phyloP scores from a whole-genome alignment of 345 rosid species.

The Syzygium oleosum region DNA sequence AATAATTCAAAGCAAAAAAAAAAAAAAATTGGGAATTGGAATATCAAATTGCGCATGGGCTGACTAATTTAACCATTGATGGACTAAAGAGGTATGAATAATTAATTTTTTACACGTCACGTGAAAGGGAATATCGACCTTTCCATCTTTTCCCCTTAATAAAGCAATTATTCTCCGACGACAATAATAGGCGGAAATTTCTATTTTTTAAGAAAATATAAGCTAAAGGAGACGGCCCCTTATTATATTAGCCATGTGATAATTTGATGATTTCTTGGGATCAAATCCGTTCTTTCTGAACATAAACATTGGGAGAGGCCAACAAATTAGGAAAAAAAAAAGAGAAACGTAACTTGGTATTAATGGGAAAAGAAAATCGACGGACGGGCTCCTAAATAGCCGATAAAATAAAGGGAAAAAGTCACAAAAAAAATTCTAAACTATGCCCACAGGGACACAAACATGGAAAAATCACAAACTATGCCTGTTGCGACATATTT shows the following conservation, averaged over 20 bases:
- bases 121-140: not conserved
- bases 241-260: not conserved
- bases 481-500: no score
- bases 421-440: no score
- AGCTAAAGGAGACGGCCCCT: not conserved
- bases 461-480: no score
- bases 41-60: not conserved
- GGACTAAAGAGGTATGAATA: not conserved
- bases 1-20: not conserved
- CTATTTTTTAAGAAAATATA: not conserved
- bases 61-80: not conserved
- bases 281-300: not conserved
- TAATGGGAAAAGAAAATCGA: not conserved
- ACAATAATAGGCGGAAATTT: not conserved
- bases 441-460: no score
- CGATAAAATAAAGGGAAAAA: not conserved
- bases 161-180: not conserved
- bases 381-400: not conserved
- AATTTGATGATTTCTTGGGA: not conserved
- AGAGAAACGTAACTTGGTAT: not conserved
- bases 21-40: not conserved
- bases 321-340: not conserved
- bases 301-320: not conserved
- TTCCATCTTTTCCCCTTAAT: not conserved
- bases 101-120: not conserved